phyloP scores from a whole-genome alignment of 2,329 filamentous ascomycete species.

The Endocalyx cinctus region DNA sequence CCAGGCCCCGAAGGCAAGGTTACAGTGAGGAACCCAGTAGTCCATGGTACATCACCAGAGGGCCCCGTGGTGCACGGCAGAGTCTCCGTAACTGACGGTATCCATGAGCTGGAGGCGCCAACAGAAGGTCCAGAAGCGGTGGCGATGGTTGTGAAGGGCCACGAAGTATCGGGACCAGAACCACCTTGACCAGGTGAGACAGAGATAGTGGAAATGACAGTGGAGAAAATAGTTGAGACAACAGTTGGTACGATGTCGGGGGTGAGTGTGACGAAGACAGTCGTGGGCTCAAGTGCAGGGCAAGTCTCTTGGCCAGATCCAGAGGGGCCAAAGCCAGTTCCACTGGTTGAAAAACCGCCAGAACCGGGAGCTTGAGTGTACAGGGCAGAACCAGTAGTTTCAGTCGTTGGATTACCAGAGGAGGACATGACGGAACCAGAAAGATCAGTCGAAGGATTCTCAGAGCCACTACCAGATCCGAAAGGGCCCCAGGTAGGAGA shows the following conservation, averaged over 20 bases:
- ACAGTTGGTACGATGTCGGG: constrained; percentile 26
- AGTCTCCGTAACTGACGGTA: constrained; percentile 15
- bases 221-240: constrained; percentile 27
- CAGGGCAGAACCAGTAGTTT: neutral
- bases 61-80: constrained; percentile 11
- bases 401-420: neutral
- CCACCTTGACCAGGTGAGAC: constrained; percentile 4
- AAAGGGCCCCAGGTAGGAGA: constrained; percentile 1
- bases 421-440: neutral
- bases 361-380: neutral
- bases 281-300: constrained; percentile 33
- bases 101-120: constrained; percentile 15
- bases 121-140: too few relatives aligned
- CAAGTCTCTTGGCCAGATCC: constrained; percentile 30
- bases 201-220: constrained; percentile 20
- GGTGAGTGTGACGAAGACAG: constrained; percentile 45
- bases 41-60: constrained; percentile 17
- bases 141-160: too few relatives aligned
- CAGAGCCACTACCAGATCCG: constrained; percentile 3
- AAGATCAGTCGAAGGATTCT: neutral
- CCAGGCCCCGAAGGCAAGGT: constrained; percentile 19
- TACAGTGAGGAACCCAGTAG: constrained; percentile 23
- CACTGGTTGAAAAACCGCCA: constrained; percentile 6
- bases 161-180: too few relatives aligned
- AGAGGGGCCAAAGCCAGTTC: constrained; percentile 7